phyloP scores from a whole-genome alignment of 192 early-diverging fungal species.

The Mortierella antarctica region DNA sequence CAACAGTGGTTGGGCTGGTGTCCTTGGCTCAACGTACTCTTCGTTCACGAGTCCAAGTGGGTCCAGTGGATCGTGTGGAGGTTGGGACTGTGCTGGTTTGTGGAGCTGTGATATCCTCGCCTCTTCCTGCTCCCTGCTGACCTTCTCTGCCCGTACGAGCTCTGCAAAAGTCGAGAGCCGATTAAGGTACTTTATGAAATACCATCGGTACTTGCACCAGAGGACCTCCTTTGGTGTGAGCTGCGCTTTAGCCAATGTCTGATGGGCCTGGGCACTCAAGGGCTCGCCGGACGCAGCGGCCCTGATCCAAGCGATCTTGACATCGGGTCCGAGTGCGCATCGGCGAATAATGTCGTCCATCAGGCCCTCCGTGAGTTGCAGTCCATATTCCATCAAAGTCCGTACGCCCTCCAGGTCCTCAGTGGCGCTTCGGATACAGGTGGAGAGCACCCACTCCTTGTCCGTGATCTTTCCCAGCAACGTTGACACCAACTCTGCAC shows the following conservation, averaged over 20 bases:
- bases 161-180: slow-evolving; percentile 70
- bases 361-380: slow-evolving; percentile 60
- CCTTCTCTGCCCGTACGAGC: slow-evolving; percentile 50
- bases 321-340: slow-evolving; percentile 16
- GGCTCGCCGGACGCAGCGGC: slow-evolving; percentile 24
- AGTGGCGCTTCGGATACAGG: slow-evolving; percentile 58
- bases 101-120: slow-evolving; percentile 1
- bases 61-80: slow-evolving; percentile 9
- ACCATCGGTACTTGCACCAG: slow-evolving; percentile 62
- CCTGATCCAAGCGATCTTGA: slow-evolving; percentile 37
- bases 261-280: background rate
- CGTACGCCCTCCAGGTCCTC: slow-evolving; percentile 42
- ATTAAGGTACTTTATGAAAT: slow-evolving; percentile 70
- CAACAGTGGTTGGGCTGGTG: slow-evolving; percentile 47
- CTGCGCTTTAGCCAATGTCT: slow-evolving; percentile 8
- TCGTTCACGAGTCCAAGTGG: slow-evolving; percentile 16
- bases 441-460: slow-evolving; percentile 66
- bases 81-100: background rate
- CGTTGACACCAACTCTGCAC: slow-evolving; percentile 39
- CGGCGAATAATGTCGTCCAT: slow-evolving; percentile 55
- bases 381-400: slow-evolving; percentile 62
- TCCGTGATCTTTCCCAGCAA: slow-evolving; percentile 64
- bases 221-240: slow-evolving; percentile 47
- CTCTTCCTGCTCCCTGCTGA: slow-evolving; percentile 13
- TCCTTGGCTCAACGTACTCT: slow-evolving; percentile 20